Percentiles rank a stretch among this genome's conserved stretches.
Evolutionary conservation across 352 stramenopile genomes (phyloP).

Genomic region (Pythium biforme): DNA sequence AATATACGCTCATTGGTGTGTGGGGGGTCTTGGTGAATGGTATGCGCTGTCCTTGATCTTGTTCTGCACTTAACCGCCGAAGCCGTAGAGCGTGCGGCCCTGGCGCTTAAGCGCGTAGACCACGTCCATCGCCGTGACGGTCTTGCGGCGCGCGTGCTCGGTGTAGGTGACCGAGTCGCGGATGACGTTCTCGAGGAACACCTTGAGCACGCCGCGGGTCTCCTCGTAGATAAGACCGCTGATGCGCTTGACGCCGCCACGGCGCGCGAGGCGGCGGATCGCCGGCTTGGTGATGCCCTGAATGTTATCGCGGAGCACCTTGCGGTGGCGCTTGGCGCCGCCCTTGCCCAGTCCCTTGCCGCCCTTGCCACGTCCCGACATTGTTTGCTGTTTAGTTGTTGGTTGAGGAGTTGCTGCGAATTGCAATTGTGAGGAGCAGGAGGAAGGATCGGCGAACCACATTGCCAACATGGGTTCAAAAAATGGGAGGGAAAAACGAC

Average conservation of each 20-base stretch:
- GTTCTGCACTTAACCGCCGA: slow-evolving; percentile 39
- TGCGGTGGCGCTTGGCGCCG: slow-evolving; percentile 95
- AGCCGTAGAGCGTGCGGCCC: slow-evolving; percentile 90
- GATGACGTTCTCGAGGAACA: slow-evolving; percentile 62
- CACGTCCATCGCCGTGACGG: slow-evolving; percentile 95
- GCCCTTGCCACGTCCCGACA: slow-evolving; percentile 88
- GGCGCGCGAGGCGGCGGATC: slow-evolving; percentile 51
- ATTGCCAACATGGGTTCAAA: slow-evolving; percentile 7
- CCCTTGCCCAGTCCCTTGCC: slow-evolving; percentile 96
- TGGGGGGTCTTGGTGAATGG: neutral
- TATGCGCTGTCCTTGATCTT: too few relatives aligned
- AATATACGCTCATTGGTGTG: neutral
- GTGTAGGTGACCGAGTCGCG: slow-evolving; percentile 65
- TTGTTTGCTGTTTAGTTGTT: slow-evolving; percentile 10
- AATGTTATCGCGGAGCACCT: slow-evolving; percentile 98
- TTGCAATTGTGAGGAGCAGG: slow-evolving; percentile 17
- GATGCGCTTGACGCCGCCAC: slow-evolving; percentile 59
- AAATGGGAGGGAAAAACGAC: neutral
- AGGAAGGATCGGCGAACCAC: neutral
- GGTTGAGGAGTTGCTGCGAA: neutral
- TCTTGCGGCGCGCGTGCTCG: slow-evolving; percentile 91
- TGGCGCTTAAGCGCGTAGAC: slow-evolving; percentile 95
- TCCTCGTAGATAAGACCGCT: slow-evolving; percentile 67
- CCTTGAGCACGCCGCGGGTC: slow-evolving; percentile 66
- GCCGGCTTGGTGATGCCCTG: slow-evolving; percentile 96